phyloP scores from a whole-genome alignment of 225 moss, liverwort and hornwort genomes.

The Marchantia polymorpha region DNA sequence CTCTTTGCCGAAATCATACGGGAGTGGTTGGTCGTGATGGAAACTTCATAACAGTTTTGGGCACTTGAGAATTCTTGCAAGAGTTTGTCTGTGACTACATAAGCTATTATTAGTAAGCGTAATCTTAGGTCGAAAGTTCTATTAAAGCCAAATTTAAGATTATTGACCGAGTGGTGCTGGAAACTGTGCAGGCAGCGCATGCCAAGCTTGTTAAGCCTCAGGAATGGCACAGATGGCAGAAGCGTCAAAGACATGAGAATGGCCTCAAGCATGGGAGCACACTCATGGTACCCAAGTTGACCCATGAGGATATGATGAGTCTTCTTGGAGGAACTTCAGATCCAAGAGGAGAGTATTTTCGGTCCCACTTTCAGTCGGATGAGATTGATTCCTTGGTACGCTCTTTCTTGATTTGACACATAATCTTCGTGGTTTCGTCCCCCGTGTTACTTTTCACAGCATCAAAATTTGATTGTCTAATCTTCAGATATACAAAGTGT shows the following conservation, averaged over 20 bases:
- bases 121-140: neutral
- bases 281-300: slow-evolving; percentile 14
- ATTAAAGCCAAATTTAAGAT: too few species aligned
- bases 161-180: neutral
- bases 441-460: too few species aligned
- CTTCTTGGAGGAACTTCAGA: slow-evolving; percentile 25
- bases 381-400: slow-evolving; percentile 25
- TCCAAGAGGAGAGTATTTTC: slow-evolving; percentile 20
- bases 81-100: neutral
- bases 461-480: too few species aligned
- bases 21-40: too few species aligned
- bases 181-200: slow-evolving; percentile 10
- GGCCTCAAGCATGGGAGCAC: slow-evolving; percentile 12
- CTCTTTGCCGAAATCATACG: too few species aligned
- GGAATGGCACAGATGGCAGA: slow-evolving; percentile 23
- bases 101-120: neutral
- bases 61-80: too few species aligned
- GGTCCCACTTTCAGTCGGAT: slow-evolving; percentile 4
- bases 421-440: neutral
- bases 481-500: too few species aligned
- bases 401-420: neutral
- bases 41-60: too few species aligned
- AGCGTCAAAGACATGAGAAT: slow-evolving; percentile 19
- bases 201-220: slow-evolving; percentile 28
- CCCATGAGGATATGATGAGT: slow-evolving; percentile 18